Conservation (phyloP, 2,329 filamentous ascomycete genomes). For the Penicillium rolfsii region DNA sequence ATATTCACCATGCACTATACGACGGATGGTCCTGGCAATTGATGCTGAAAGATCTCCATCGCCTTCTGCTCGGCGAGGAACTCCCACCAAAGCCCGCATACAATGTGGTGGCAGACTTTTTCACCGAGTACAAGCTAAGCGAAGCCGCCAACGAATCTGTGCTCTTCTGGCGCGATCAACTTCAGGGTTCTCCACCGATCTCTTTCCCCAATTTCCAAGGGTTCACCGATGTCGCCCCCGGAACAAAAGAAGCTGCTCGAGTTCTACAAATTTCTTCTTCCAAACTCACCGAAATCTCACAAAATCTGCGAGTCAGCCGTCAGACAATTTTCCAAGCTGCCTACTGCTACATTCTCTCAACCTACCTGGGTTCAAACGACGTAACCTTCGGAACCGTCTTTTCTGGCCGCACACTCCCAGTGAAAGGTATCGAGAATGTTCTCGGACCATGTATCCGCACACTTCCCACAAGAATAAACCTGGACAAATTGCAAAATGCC, state of each 20-base stretch:
- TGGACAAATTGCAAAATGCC: constrained; percentile 56
- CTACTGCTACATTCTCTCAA: constrained; percentile 66
- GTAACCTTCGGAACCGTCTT: constrained; percentile 77
- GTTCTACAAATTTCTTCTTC: constrained; percentile 41
- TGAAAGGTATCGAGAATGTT: constrained; percentile 70
- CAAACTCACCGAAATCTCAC: constrained; percentile 44
- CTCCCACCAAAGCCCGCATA: constrained; percentile 60
- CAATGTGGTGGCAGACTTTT: constrained; percentile 58
- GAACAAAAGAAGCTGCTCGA: constrained; percentile 33
- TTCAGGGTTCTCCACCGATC: constrained; percentile 60
- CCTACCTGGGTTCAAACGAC: constrained; percentile 67
- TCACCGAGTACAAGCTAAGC: constrained; percentile 36
- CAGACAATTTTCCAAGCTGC: constrained; percentile 79
- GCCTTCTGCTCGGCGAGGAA: constrained; percentile 48
- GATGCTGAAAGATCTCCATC: constrained; percentile 67
- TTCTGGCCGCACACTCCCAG: constrained; percentile 75
- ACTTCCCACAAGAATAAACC: constrained; percentile 70
- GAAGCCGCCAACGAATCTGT: constrained; percentile 49
- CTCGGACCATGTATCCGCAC: constrained; percentile 80
- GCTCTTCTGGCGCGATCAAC: constrained; percentile 71
- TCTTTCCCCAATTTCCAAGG: constrained; percentile 64
- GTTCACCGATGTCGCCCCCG: constrained; percentile 28
- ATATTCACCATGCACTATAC: constrained; percentile 82
- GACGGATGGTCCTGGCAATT: constrained; percentile 93
- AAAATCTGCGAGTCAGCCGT: constrained; percentile 56